phyloP scores from a whole-genome alignment of 768 basidiomycete genomes.

The Boletus reticuloceps region DNA sequence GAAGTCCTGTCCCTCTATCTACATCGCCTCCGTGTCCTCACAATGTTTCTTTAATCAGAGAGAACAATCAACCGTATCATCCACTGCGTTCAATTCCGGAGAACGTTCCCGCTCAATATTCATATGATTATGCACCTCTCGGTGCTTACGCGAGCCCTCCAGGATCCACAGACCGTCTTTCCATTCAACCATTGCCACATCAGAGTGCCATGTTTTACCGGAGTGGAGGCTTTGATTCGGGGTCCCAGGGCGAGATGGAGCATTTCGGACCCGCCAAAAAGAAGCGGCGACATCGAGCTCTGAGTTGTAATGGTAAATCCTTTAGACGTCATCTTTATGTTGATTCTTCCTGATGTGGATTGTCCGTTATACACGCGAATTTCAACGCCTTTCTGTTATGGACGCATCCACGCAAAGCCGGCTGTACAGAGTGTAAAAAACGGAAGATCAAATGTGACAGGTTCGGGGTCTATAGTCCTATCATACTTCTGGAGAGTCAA shows the following conservation, averaged over 20 bases:
- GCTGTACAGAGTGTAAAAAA: slow-evolving; percentile 68
- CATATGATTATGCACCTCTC: slow-evolving; percentile 28
- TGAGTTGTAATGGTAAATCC: slow-evolving; percentile 78
- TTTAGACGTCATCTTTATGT: slow-evolving; percentile 19
- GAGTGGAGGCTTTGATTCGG: slow-evolving; percentile 48
- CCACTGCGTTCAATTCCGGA: not conserved
- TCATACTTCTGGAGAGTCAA: not conserved
- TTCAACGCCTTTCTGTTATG: slow-evolving; percentile 1
- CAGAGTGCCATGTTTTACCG: slow-evolving; percentile 26
- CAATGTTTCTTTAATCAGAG: not conserved
- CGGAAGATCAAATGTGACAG: slow-evolving; percentile 89
- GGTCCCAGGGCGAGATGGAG: slow-evolving; percentile 51
- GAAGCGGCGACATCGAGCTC: slow-evolving; percentile 76
- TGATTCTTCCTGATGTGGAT: slow-evolving; percentile 16
- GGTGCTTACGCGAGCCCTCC: slow-evolving; percentile 21
- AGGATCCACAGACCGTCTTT: slow-evolving; percentile 28
- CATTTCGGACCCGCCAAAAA: slow-evolving; percentile 68
- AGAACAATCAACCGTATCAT: not conserved
- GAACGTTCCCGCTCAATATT: slow-evolving; percentile 20
- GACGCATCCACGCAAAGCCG: not conserved
- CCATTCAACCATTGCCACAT: slow-evolving; percentile 17
- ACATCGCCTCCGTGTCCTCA: not conserved
- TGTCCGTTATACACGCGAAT: not conserved
- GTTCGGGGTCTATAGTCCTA: slow-evolving; percentile 36
- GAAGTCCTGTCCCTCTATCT: not conserved